Evolutionary conservation across 495 filamentous ascomycete species (phyloP).

Genomic region (Letharia columbiana): DNA sequence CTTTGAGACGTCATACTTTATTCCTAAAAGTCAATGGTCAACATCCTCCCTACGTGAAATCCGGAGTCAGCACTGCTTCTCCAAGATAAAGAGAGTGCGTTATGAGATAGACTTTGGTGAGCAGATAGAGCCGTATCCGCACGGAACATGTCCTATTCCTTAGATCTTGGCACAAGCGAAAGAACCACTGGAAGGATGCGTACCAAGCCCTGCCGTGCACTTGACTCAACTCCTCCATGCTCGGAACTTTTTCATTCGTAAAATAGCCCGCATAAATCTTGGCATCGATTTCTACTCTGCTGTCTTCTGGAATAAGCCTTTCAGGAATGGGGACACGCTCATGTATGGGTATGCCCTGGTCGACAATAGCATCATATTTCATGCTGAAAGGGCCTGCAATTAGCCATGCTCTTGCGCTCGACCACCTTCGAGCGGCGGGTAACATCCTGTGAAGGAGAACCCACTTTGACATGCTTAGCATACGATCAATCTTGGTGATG

Average conservation of each 20-base stretch:
- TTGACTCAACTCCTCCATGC: conserved; percentile 71
- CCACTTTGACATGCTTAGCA: conserved; percentile 97
- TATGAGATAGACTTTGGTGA: neutral
- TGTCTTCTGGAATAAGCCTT: conserved; percentile 88
- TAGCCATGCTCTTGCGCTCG: neutral
- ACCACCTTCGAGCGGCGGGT: neutral
- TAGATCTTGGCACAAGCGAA: neutral
- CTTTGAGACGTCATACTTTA: neutral
- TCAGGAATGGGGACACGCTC: conserved; percentile 93
- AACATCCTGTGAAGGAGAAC: conserved; percentile 29
- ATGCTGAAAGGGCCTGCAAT: conserved; percentile 48
- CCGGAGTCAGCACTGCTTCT: neutral
- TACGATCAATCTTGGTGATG: conserved; percentile 96
- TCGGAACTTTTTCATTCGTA: conserved; percentile 88
- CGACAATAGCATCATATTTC: conserved; percentile 98
- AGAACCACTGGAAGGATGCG: neutral
- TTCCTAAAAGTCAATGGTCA: conserved; percentile 29
- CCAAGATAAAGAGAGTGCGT: neutral
- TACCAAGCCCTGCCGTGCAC: conserved; percentile 79
- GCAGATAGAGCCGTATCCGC: neutral
- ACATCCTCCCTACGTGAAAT: conserved; percentile 42
- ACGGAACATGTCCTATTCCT: neutral
- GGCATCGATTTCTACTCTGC: conserved; percentile 94
- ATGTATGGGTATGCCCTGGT: conserved; percentile 87
- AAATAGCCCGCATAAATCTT: conserved; percentile 92